Base-by-base conservation (phyloP, 371 early-diverging fungal species). In the Rhizopus delemar region DNA sequence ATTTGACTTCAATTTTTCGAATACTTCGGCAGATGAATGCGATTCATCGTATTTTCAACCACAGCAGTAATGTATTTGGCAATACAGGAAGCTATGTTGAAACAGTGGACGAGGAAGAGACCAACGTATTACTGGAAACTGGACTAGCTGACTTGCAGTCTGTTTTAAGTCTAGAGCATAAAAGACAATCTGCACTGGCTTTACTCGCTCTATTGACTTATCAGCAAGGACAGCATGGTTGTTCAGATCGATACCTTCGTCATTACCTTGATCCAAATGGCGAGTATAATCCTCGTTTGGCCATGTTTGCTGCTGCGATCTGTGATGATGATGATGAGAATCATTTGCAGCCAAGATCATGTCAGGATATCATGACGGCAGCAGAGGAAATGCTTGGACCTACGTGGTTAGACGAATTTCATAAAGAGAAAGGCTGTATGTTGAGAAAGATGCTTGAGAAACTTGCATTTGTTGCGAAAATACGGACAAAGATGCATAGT, bases 241-340 rank as follows among this genome's bases (percentile, higher is more conserved):
- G 63, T 33, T 56, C 63, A 12, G 57, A 59, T 7, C 39, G 41
- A 0, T 68, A 61, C n/a, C 38, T 68, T 4, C 52, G 32, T 46
- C 58, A 57, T 1, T 68, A 61, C 38, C 57, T 68, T 5, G 61
- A 63, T 49, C 61, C 69, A n/a, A 52, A 68, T 55, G 69, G 69
- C 0, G 61, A 64, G 8, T 68, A 55, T 31, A 41, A 68, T 36
- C 64, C 60, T 2, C 54, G 28, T 4, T 36, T 68, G n/a, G 60
- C 69, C 16, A 54, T 68, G 7, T 60, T 68, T 49, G 69, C 69
- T 4, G 69, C 69, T 9, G 69, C 65, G 9, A 58, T 46, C 3
- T 68, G 56, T 51, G 67, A 66, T 56, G 58, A 60, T 8, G 41
- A 43, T 5, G 29, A 50, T 12, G 41, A 36, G 1, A 8, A 60